These are phyloP conservation scores for Ophiorrhiza pumila DNA, from an alignment of 257 asterid genomes.

Conservation along the genomic window DNA sequence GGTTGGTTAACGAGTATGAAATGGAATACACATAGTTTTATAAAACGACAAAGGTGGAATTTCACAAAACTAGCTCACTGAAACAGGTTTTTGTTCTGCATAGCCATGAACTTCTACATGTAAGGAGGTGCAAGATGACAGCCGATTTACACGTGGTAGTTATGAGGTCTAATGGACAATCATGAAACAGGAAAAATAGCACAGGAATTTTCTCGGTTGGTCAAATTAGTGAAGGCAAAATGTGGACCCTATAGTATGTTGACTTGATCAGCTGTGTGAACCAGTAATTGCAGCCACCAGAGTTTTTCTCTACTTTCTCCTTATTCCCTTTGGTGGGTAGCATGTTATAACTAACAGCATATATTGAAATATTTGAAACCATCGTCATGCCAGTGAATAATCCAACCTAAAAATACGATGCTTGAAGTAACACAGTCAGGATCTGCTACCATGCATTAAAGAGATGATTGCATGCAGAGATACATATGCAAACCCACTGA, in stretches of 20 bases:
- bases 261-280: not conserved
- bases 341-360: not conserved
- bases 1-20: not conserved
- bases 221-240: not conserved
- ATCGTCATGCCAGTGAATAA: not conserved
- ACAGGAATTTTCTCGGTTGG: not conserved
- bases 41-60: not conserved
- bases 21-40: not conserved
- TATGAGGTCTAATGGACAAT: not conserved
- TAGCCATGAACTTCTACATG: not conserved
- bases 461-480: not conserved
- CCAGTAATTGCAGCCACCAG: not conserved
- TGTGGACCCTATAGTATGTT: no score
- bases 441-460: not conserved
- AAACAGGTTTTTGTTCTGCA: not conserved
- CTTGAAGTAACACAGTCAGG: not conserved
- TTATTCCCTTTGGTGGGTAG: not conserved
- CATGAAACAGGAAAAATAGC: not conserved
- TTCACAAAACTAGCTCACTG: not conserved
- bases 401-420: not conserved
- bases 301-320: not conserved
- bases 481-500: slow-evolving; percentile 31
- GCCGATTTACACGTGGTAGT: not conserved
- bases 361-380: not conserved
- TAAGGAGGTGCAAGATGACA: not conserved